Percentiles rank a stretch among this genome's conserved stretches.
Conservation (phyloP, 306 rosid genomes). For the Corylus americana region DNA sequence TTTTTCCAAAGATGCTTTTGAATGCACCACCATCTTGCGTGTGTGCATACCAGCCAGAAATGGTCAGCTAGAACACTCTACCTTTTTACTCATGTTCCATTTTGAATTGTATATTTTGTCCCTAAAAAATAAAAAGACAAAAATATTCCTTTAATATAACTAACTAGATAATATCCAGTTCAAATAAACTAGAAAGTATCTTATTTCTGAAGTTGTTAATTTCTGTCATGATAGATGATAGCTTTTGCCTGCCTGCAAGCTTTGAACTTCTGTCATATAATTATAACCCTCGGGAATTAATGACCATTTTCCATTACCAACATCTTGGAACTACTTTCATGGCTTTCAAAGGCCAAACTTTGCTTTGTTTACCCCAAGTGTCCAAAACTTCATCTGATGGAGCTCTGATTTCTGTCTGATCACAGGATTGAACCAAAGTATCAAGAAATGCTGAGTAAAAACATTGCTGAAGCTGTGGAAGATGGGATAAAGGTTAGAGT, state of each 20-base stretch:
- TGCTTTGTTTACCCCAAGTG: background rate
- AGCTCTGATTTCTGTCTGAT: background rate
- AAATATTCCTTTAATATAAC: too few relatives aligned
- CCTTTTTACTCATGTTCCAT: conserved; percentile 7
- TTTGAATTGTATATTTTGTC: background rate
- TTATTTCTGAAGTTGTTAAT: background rate
- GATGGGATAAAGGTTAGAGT: conserved; percentile 86
- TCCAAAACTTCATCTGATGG: background rate
- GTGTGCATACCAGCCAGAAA: conserved; percentile 25
- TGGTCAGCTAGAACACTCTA: conserved; percentile 24
- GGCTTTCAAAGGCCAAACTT: background rate
- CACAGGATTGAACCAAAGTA: conserved; percentile 90
- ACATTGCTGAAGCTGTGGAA: conserved; percentile 58
- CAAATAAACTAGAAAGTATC: too few relatives aligned
- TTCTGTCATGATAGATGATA: conserved; percentile 17
- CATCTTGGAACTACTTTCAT: background rate
- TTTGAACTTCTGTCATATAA: background rate
- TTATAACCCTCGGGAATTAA: too few relatives aligned
- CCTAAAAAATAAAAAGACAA: too few relatives aligned
- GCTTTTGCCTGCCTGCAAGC: background rate
- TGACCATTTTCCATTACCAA: too few relatives aligned
- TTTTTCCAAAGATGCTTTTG: conserved; percentile 49
- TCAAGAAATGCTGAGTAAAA: conserved; percentile 80
- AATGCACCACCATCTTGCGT: conserved; percentile 28
- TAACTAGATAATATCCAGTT: too few relatives aligned